Percentiles rank a stretch among this genome's conserved stretches.
Conservation (phyloP, 306 rosid genomes). For the Vigna trinervia region DNA sequence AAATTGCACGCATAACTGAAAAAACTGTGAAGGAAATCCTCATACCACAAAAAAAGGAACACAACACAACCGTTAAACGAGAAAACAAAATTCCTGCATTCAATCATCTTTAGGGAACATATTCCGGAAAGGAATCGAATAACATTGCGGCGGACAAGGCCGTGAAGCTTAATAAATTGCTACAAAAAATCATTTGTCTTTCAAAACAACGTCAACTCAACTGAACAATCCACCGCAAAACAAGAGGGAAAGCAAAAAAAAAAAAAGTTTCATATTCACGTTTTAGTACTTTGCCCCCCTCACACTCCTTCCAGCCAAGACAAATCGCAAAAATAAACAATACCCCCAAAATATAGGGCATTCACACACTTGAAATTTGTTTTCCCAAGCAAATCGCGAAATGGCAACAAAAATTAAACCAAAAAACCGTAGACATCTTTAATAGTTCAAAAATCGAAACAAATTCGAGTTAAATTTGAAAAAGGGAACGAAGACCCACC, state of each 20-base stretch:
- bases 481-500: constrained; percentile 61
- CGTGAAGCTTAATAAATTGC: not conserved
- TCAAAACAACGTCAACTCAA: constrained; percentile 7
- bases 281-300: not conserved
- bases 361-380: constrained; percentile 10
- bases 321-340: constrained; percentile 14
- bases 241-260: not conserved
- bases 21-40: constrained; percentile 15
- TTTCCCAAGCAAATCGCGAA: not conserved
- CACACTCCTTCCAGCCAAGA: not conserved
- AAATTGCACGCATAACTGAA: constrained; percentile 1
- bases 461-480: not conserved
- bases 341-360: not conserved
- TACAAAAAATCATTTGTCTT: not conserved
- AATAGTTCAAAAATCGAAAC: constrained; percentile 9
- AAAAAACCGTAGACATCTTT: constrained; percentile 27
- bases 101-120: constrained; percentile 9
- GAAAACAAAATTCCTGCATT: not conserved
- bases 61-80: constrained; percentile 4
- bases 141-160: constrained; percentile 1
- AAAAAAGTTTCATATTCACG: not conserved
- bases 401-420: not conserved
- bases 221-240: constrained; percentile 16
- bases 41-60: constrained; percentile 4
- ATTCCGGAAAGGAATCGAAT: not conserved